Evolutionary conservation across 176 grass and related monocot genomes (phyloP), one percentile per base, ranked within the genome.

Genomic region (Typha latifolia): DNA sequence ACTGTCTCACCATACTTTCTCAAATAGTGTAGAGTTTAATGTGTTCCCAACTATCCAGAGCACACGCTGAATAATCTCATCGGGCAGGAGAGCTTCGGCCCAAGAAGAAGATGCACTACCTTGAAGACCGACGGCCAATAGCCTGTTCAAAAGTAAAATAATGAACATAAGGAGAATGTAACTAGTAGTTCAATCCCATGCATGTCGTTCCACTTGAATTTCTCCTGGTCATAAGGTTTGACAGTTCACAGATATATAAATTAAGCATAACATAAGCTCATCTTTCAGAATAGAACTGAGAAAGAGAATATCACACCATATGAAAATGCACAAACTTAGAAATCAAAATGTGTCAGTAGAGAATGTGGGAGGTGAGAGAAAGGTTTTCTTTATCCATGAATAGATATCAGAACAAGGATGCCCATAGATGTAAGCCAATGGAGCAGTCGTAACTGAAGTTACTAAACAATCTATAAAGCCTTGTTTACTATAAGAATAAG

Each of bases 1-100:
- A 77, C 48, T 55, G 49, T 21, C 72, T 53, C 71, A 75, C 32
- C 62, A 16, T 74, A 91, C 93, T 88, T 86, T 92, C 72, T 97
- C 81, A 20, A 97, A 74, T 61, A 97, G 80, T 51, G 83, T 84
- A 66, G 62, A 67, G 64, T 81, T 86, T 2, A 80, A 29, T 70
- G 93, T 84, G n/a, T 92, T 97, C 66, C 74, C 82, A 78, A 97
- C 49, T 80, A 97, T 85, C 93, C 93, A 86, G 3, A 97, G 32
- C 61, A 97, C 65, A 53, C 85, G 85, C 70, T 62, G 75, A 92
- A 92, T 82, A 80, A 92, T 74, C 53, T 84, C 74, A 82, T 89
- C 80, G 59, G 77, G 66, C 70, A 82, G 57, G 32, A 97, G 80
- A 84, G 82, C 82, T 74, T 92, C 67, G 82, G 78, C 69, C 82